Base-by-base conservation (phyloP, 2,329 filamentous ascomycete genomes). In the Chaetomium strumarium region DNA sequence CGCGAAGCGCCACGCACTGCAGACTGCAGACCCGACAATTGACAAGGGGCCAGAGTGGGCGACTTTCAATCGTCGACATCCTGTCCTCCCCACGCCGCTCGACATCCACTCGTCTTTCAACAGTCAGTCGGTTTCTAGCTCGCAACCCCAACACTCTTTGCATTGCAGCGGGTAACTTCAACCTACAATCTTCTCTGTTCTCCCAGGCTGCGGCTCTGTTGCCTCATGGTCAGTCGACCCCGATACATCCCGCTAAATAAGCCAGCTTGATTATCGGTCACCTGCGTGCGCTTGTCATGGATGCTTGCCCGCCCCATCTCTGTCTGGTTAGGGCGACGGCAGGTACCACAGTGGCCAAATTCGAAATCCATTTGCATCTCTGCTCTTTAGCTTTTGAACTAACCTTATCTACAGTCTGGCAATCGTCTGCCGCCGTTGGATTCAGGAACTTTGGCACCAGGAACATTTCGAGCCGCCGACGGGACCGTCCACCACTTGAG, bases 191-290 rank as follows among this genome's bases (percentile, higher is more conserved):
- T 24, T 9, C 8, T 8, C 7, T 19, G 12, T 33, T 17, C 12
- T 5, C 34, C 31, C 40, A 30, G 17, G 39, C 46, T 42, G 33
- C 46, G 43, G 52, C 63, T 62, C 64, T 64, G 63, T 64, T 56
- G 58, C 60, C 63, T 61, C 57, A 67, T 68, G 63, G 66, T 68
- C 53, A 66, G 64, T 61, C 43, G 46, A 48, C 50, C 50, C 52
- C 14, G 24, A 33, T 30, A 52, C 20, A 12, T 13, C 36, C 20
- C 33, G 6, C 39, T 11, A 33, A 4, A 16, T 11, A 33, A 4
- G 20, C 14, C 47, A 16, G 17, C 44, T 17, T 30, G 30, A 42
- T 50, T 19, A 40, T 37, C 37, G n/a, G 31, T 34, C 43, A 20
- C 17, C 43, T 52, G 46, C 16, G 8, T 38, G 37, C 33, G 29